Conservation (phyloP, 495 filamentous ascomycete genomes). For the Annulohypoxylon bovei region DNA sequence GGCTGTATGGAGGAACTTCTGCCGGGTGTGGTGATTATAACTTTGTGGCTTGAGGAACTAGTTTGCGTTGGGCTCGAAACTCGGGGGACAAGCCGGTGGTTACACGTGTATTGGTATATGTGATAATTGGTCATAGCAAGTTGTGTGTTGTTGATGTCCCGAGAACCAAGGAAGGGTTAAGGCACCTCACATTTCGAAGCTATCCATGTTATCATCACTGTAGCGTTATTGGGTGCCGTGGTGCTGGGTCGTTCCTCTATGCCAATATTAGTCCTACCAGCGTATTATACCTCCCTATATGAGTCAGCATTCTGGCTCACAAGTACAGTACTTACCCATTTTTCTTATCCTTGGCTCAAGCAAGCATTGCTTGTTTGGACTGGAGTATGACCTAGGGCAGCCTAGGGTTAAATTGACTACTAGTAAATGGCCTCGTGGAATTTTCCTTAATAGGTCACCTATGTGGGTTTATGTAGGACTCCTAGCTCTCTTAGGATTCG, state of each 20-base stretch:
- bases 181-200: slow-evolving; percentile 7
- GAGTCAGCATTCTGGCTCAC: background rate
- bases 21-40: background rate
- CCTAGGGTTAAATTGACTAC: background rate
- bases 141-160: slow-evolving; percentile 20
- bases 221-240: slow-evolving; percentile 27
- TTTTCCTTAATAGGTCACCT: background rate
- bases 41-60: slow-evolving; percentile 9
- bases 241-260: slow-evolving; percentile 26
- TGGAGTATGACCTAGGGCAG: slow-evolving; percentile 9
- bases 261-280: slow-evolving; percentile 3
- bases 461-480: slow-evolving; percentile 1
- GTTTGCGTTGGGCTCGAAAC: background rate
- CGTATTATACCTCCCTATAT: background rate
- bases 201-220: slow-evolving; percentile 10
- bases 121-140: slow-evolving; percentile 6
- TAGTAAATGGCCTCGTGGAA: background rate
- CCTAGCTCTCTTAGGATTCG: background rate
- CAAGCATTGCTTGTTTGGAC: background rate
- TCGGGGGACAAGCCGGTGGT: background rate
- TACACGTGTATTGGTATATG: slow-evolving; percentile 24
- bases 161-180: slow-evolving; percentile 4
- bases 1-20: background rate
- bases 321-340: slow-evolving; percentile 23
- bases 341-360: slow-evolving; percentile 3